Percentiles rank a stretch among this genome's conserved stretches.
Conservation (phyloP, 2,329 filamentous ascomycete genomes). For the Juglanconis sp. region DNA sequence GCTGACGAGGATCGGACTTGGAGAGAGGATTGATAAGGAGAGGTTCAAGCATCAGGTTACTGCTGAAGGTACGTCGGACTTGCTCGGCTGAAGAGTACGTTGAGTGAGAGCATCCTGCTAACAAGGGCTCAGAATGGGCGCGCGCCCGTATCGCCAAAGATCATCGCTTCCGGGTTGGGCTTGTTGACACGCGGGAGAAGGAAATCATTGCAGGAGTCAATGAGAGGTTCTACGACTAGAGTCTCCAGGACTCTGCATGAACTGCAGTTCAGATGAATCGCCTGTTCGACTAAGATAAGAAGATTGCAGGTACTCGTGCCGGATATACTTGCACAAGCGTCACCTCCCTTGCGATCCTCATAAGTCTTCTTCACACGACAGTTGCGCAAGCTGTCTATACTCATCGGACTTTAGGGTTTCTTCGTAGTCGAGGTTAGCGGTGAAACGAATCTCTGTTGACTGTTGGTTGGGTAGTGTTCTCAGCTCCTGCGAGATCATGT, state of each 20-base stretch:
- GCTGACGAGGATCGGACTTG: conserved; percentile 13
- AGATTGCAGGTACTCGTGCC: too few species aligned
- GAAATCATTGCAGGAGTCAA: conserved; percentile 25
- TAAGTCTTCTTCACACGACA: too few species aligned
- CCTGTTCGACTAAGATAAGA: too few species aligned
- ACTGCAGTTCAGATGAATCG: too few species aligned
- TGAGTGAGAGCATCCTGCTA: not conserved
- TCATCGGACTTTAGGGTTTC: too few species aligned
- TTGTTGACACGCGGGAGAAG: conserved; percentile 22
- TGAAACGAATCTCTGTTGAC: not conserved
- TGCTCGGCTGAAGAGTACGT: not conserved
- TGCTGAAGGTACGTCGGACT: conserved; percentile 21
- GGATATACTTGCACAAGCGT: too few species aligned
- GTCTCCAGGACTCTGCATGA: too few species aligned
- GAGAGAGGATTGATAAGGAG: conserved; percentile 20
- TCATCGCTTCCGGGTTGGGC: conserved; percentile 23
- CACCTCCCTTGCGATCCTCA: too few species aligned
- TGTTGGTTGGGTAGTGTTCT: not conserved
- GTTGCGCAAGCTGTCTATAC: not conserved
- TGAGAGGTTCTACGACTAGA: conserved; percentile 22
- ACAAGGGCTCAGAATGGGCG: conserved; percentile 22
- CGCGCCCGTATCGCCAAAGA: conserved; percentile 25
- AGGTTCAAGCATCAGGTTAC: conserved; percentile 23
- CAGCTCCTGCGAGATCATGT: not conserved
- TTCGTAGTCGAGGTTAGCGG: not conserved